Evolutionary conservation across 257 asterid species (phyloP), one percentile per base, ranked within the genome.

Genomic region (Paraleonurus japonicus): DNA sequence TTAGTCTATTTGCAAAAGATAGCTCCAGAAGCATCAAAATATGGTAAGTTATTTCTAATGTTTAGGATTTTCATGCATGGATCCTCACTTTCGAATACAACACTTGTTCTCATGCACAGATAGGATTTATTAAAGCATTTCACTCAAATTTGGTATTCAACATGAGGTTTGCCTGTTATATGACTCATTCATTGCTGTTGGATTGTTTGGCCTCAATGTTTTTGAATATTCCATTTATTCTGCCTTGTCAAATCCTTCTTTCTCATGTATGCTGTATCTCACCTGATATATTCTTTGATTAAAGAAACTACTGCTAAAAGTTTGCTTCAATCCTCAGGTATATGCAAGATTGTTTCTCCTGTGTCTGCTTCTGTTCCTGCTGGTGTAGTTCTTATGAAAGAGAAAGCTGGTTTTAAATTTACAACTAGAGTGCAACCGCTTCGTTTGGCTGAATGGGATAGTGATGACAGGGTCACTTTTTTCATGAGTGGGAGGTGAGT

Each of bases 371-470:
- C 90, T 76, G 97, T 92, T 83, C 97, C 99, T 72, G 99, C 99
- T 83, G 98, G 96, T 20, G 80, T 87, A 43, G 99, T 95, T 57
- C 89, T 95, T 76, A 87, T 84, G 89, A 95, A 92, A 83, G 99
- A 95, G 75, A 88, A 88, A 67, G 78, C 81, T 77, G 94, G 96
- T 61, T 95, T 92, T 80, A 95, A 87, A 85, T 95, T 95, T 80
- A 89, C 98, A 26, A 95, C 99, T 62, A 83, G 96, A 82, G 98
- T 95, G 75, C 99, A 95, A 82, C 99, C 99, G 20, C 95, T 95
- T 79, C 95, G 99, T 32, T 84, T 95, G 81, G 93, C 97, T 61
- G 98, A 92, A 81, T 95, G 99, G 99, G 85, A 89, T 79, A 81
- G 72, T 23, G 93, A 85, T 81, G 99, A 95, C 85, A 89, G 71